Percentiles rank a stretch among this genome's conserved stretches.
phyloP scores from a whole-genome alignment of 495 filamentous ascomycete species.

The Trichodelitschia bisporula region DNA sequence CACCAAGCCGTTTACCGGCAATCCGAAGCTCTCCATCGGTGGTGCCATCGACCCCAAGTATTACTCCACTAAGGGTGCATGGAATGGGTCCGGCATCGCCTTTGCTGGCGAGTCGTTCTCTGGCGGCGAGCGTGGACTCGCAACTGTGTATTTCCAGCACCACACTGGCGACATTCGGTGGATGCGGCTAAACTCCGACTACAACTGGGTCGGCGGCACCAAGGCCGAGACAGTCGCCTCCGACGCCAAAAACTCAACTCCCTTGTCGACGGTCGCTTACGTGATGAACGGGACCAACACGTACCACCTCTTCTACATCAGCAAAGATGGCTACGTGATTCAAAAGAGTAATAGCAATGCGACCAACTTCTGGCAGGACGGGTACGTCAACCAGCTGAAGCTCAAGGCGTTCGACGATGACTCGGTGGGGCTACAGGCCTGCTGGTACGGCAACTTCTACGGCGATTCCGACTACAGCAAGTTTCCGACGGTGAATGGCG shows the following conservation, averaged over 20 bases:
- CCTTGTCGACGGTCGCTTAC: conserved; percentile 16
- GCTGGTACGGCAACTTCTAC: conserved; percentile 17
- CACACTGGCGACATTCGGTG: conserved; percentile 13
- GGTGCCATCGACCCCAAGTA: too few relatives aligned
- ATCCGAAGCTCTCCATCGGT: too few relatives aligned
- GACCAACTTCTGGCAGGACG: conserved; percentile 12
- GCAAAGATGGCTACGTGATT: conserved; percentile 9
- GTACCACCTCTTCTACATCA: conserved; percentile 16
- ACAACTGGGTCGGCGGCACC: conserved; percentile 12
- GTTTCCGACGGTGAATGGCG: too few relatives aligned
- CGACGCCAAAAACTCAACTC: conserved; percentile 16
- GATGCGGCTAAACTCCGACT: conserved; percentile 8
- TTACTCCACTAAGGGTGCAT: too few relatives aligned
- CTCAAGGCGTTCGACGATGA: conserved; percentile 10
- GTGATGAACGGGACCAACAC: conserved; percentile 7
- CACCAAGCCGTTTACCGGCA: too few relatives aligned
- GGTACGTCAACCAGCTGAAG: conserved; percentile 10
- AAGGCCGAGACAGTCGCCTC: conserved; percentile 11
- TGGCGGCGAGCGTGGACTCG: too few relatives aligned
- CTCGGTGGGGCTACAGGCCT: conserved; percentile 15
- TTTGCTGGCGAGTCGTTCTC: too few relatives aligned
- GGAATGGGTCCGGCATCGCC: too few relatives aligned
- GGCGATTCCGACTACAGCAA: conserved; percentile 10
- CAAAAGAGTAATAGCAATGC: conserved; percentile 12
- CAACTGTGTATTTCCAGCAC: conserved; percentile 17